Conservation (phyloP, 352 stramenopile species). For the Phytophthora vignae region DNA sequence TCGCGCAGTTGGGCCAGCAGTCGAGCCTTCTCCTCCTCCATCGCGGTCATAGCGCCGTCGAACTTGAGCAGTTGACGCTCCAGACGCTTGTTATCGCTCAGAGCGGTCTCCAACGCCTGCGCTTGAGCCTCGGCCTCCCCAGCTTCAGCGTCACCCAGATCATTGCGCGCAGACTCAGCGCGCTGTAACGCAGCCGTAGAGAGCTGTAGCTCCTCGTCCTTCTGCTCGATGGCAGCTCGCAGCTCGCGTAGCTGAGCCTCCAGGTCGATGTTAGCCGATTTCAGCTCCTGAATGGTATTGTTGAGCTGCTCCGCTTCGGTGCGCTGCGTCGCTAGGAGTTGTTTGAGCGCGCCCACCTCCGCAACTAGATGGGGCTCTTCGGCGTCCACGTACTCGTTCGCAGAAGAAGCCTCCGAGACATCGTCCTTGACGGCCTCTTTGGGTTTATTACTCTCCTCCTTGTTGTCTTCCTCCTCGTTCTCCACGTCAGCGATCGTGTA, state of each 20-base stretch:
- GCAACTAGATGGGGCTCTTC: conserved; percentile 61
- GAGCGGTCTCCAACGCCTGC: conserved; percentile 35
- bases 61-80: conserved; percentile 53
- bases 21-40: conserved; percentile 60
- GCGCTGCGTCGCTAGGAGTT: conserved; percentile 25
- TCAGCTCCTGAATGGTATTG: conserved; percentile 29
- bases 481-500: conserved; percentile 33
- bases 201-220: conserved; percentile 35
- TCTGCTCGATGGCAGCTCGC: conserved; percentile 25
- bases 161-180: conserved; percentile 26
- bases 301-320: conserved; percentile 33
- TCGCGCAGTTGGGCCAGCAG: conserved; percentile 52
- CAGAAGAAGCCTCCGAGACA: conserved; percentile 58
- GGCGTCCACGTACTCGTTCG: conserved; percentile 64
- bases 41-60: conserved; percentile 52
- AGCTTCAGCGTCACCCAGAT: conserved; percentile 23
- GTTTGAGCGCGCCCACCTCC: conserved; percentile 64
- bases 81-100: conserved; percentile 49
- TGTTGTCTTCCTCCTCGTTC: conserved; percentile 31
- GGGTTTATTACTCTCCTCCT: conserved; percentile 8
- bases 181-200: conserved; percentile 27
- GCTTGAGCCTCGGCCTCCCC: conserved; percentile 32
- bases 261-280: conserved; percentile 30
- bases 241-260: conserved; percentile 32
- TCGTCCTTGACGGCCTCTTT: conserved; percentile 36